phyloP scores from a whole-genome alignment of 1,284 basidiomycete genomes.

The Sporisorium scitamineum region DNA sequence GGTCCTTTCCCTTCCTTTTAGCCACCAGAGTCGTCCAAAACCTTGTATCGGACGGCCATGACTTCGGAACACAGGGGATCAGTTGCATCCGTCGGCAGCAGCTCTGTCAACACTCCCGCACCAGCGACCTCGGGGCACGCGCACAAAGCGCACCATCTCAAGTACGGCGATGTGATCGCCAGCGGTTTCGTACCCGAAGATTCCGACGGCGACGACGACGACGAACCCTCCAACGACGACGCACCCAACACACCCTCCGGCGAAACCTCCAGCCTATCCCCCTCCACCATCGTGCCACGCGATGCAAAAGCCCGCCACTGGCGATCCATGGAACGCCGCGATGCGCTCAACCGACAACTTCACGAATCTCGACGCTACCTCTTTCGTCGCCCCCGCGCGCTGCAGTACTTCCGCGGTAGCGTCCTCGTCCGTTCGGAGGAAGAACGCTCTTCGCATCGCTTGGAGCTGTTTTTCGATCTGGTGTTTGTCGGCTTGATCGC shows the following conservation, averaged over 20 bases:
- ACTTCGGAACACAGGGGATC: slow-evolving; percentile 29
- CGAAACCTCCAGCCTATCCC: slow-evolving; percentile 9
- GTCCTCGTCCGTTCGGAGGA: slow-evolving; percentile 52
- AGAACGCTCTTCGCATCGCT: slow-evolving; percentile 49
- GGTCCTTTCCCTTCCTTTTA: too few relatives aligned
- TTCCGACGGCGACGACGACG: slow-evolving; percentile 31
- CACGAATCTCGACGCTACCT: slow-evolving; percentile 56
- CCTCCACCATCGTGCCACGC: slow-evolving; percentile 1
- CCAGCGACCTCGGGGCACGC: background rate
- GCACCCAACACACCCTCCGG: background rate
- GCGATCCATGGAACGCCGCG: slow-evolving; percentile 33
- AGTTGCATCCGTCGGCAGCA: slow-evolving; percentile 15
- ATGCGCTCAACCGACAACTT: slow-evolving; percentile 30
- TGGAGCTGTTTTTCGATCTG: slow-evolving; percentile 62
- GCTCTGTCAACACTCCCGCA: background rate
- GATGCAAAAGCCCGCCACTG: slow-evolving; percentile 46
- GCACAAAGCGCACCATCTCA: slow-evolving; percentile 54
- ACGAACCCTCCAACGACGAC: background rate
- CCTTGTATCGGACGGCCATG: slow-evolving; percentile 4
- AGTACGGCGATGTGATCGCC: slow-evolving; percentile 52
- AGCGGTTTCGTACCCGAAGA: slow-evolving; percentile 44
- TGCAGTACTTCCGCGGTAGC: slow-evolving; percentile 62
- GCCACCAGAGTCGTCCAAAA: too few relatives aligned
- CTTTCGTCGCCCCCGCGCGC: slow-evolving; percentile 53
- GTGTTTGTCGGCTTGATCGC: slow-evolving; percentile 62